phyloP scores from a whole-genome alignment of 2,329 filamentous ascomycete genomes.

The Talaromyces verruculosus region DNA sequence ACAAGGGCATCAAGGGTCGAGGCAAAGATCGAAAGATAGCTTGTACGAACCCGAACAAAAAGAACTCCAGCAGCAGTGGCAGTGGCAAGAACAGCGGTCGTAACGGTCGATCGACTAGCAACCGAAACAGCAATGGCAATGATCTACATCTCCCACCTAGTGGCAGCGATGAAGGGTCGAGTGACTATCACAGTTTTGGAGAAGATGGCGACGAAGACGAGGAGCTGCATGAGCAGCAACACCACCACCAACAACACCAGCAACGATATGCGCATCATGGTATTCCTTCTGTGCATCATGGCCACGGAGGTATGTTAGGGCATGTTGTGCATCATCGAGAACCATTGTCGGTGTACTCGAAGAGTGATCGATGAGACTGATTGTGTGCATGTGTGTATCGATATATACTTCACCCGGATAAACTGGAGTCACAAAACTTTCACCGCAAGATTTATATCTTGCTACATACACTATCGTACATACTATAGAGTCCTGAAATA shows the following conservation, averaged over 20 bases:
- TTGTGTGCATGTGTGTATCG: not conserved
- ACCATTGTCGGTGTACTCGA: slow-evolving; percentile 13
- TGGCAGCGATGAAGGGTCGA: slow-evolving; percentile 16
- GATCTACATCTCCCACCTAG: not conserved
- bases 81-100: not conserved
- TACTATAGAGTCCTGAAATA: not conserved
- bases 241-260: not conserved
- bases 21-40: slow-evolving; percentile 69
- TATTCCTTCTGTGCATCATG: not conserved
- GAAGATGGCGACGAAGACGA: slow-evolving; percentile 19
- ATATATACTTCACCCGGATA: not conserved
- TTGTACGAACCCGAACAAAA: slow-evolving; percentile 23
- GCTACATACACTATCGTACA: not conserved
- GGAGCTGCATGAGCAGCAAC: slow-evolving; percentile 13
- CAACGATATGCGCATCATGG: slow-evolving; percentile 3
- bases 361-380: slow-evolving; percentile 11
- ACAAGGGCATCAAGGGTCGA: slow-evolving; percentile 96
- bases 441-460: not conserved
- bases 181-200: slow-evolving; percentile 17
- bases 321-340: slow-evolving; percentile 18
- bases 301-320: slow-evolving; percentile 4
- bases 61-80: not conserved
- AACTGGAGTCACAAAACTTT: slow-evolving; percentile 5
- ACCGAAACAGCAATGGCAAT: not conserved
- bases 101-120: not conserved